A percentile compares a stretch with the other conserved stretches of the same genome.
Evolutionary conservation across 2,329 filamentous ascomycete genomes (phyloP).

Genomic region (Xylariaceae sp.): DNA sequence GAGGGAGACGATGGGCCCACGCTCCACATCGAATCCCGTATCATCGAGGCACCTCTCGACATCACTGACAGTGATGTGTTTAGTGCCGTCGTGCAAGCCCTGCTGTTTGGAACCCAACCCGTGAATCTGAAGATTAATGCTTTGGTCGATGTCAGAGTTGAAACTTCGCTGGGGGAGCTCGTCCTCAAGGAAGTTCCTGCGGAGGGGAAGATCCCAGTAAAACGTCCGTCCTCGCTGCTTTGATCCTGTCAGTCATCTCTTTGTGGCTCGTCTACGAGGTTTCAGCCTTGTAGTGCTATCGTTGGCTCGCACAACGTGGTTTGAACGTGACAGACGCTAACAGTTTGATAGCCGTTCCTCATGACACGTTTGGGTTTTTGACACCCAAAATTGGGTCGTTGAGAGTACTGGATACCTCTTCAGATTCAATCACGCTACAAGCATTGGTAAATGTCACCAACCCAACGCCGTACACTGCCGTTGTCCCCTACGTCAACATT

Average conservation of each 20-base stretch:
- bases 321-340: constrained; percentile 31
- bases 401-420: constrained; percentile 68
- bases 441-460: constrained; percentile 83
- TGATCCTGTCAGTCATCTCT: constrained; percentile 41
- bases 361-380: constrained; percentile 47
- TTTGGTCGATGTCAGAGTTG: constrained; percentile 76
- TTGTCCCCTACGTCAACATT: constrained; percentile 76
- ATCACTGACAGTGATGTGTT: constrained; percentile 81
- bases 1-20: constrained; percentile 56
- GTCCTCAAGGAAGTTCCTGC: constrained; percentile 80
- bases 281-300: constrained; percentile 18
- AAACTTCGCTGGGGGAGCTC: constrained; percentile 78
- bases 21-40: constrained; percentile 71
- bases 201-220: constrained; percentile 82
- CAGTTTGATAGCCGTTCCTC: constrained; percentile 53
- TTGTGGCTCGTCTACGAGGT: constrained; percentile 21
- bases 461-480: constrained; percentile 80
- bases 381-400: constrained; percentile 69
- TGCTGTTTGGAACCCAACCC: constrained; percentile 70
- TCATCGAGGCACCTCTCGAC: constrained; percentile 76
- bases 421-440: constrained; percentile 67
- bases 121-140: constrained; percentile 75
- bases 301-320: constrained; percentile 18
- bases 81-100: constrained; percentile 72
- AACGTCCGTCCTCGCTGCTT: constrained; percentile 74